Percentiles rank a stretch among this genome's conserved stretches.
phyloP scores from a whole-genome alignment of 768 basidiomycete species.

The Amanita thiersii region DNA sequence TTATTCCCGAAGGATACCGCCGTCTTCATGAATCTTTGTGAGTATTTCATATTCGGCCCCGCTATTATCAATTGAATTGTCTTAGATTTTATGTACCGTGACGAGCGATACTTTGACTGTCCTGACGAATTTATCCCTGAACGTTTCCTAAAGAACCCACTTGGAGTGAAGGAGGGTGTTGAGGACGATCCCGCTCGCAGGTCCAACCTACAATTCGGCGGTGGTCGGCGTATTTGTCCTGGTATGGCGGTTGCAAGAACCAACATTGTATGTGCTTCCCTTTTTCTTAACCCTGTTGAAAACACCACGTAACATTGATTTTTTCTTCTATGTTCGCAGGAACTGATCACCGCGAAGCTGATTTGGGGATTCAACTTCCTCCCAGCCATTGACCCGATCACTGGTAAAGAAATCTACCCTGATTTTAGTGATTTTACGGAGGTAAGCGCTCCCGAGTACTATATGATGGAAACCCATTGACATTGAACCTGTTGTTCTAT shows the following conservation, averaged over 20 bases:
- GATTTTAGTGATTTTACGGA: not conserved
- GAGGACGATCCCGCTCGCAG: constrained; percentile 9
- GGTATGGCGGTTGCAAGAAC: constrained; percentile 14
- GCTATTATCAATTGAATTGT: not conserved
- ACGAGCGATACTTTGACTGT: constrained; percentile 14
- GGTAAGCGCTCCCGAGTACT: not conserved
- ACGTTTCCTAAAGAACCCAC: constrained; percentile 12
- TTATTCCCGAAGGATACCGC: constrained; percentile 12
- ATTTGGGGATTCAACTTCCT: constrained; percentile 6
- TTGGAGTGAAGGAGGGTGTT: constrained; percentile 7
- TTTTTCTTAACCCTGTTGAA: not conserved
- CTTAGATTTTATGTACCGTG: constrained; percentile 16
- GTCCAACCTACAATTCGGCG: constrained; percentile 11
- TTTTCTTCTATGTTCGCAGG: not conserved
- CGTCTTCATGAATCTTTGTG: constrained; percentile 17
- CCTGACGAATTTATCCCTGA: constrained; percentile 16
- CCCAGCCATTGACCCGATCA: constrained; percentile 3
- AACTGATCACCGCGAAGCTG: constrained; percentile 4
- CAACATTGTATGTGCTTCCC: constrained; percentile 1
- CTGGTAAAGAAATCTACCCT: constrained; percentile 1
- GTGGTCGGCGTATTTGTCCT: constrained; percentile 14
- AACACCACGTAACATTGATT: not conserved
- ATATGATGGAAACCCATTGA: not conserved
- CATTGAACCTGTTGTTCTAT: not conserved
- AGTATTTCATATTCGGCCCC: not conserved